phyloP scores from a whole-genome alignment of 1,284 basidiomycete species.

The Tausonia pullulans region DNA sequence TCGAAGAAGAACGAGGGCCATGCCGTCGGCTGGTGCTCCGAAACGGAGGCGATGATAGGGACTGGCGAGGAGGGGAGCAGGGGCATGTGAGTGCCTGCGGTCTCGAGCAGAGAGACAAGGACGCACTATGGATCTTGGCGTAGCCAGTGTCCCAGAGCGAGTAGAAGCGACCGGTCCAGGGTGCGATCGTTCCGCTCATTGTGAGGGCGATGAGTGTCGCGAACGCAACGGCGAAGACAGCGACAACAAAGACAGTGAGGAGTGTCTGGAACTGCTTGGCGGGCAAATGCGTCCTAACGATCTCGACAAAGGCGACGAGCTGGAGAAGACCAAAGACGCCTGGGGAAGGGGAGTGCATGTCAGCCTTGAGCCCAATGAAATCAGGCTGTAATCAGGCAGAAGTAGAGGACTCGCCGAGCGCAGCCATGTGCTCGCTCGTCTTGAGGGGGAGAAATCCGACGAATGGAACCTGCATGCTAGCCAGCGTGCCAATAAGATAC shows the following conservation, averaged over 20 bases:
- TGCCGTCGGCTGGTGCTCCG: slow-evolving; percentile 99
- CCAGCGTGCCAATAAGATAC: slow-evolving; percentile 93
- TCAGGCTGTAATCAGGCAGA: slow-evolving; percentile 3
- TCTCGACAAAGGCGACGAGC: slow-evolving; percentile 86
- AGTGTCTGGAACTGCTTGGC: slow-evolving; percentile 87
- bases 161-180: slow-evolving; percentile 99
- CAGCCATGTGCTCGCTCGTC: slow-evolving; percentile 98
- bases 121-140: slow-evolving; percentile 71
- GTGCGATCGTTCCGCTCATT: slow-evolving; percentile 90
- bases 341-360: slow-evolving; percentile 26
- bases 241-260: slow-evolving; percentile 56
- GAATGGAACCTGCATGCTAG: slow-evolving; percentile 99
- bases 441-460: slow-evolving; percentile 98
- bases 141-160: slow-evolving; percentile 99
- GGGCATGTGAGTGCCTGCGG: background rate
- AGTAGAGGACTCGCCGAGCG: slow-evolving; percentile 51
- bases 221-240: slow-evolving; percentile 60
- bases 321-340: slow-evolving; percentile 94
- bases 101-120: too few species aligned
- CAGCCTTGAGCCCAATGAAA: background rate
- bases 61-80: slow-evolving; percentile 31
- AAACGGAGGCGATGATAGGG: slow-evolving; percentile 97
- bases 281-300: slow-evolving; percentile 78
- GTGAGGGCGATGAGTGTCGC: slow-evolving; percentile 67
- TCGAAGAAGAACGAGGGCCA: slow-evolving; percentile 99